Evolutionary conservation across 2,329 filamentous ascomycete species (phyloP).

Genomic region (Diaporthe vexans): DNA sequence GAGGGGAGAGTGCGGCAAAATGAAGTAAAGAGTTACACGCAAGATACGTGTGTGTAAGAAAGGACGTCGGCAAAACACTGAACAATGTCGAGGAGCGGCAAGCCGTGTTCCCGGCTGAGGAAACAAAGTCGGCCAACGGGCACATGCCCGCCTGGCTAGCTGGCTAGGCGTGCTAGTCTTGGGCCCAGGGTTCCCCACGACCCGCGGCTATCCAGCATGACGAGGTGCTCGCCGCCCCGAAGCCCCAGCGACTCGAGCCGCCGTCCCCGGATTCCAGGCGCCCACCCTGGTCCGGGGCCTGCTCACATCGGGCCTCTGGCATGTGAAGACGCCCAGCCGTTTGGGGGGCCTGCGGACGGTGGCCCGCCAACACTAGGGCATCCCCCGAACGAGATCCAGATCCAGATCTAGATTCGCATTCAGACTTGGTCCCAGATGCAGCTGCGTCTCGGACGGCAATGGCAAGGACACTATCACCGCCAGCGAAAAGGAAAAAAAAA

Average conservation of each 20-base stretch:
- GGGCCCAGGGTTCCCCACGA: conserved; percentile 20
- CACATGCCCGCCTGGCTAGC: conserved; percentile 16
- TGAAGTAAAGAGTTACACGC: neutral
- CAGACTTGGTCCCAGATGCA: too few relatives aligned
- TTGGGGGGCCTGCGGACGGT: neutral
- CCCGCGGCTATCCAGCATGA: conserved; percentile 23
- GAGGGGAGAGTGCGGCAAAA: neutral
- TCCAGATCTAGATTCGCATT: neutral
- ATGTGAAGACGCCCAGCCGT: conserved; percentile 35
- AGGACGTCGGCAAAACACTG: neutral
- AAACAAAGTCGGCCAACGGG: conserved; percentile 25
- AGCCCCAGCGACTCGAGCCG: conserved; percentile 20
- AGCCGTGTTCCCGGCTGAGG: neutral
- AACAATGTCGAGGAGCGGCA: conserved; percentile 15
- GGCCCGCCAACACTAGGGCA: conserved; percentile 7
- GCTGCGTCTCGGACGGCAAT: neutral
- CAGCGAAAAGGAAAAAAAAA: neutral
- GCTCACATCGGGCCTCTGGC: conserved; percentile 28
- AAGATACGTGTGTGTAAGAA: neutral
- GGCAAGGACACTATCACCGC: neutral
- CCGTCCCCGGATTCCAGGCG: conserved; percentile 7
- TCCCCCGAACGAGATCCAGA: conserved; percentile 19
- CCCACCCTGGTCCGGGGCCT: conserved; percentile 13
- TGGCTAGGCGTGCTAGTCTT: too few relatives aligned
- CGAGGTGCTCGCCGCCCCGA: conserved; percentile 23